These are phyloP conservation scores for Oryza punctata DNA, from an alignment of 176 grass and related monocot genomes.

Conservation along the genomic window DNA sequence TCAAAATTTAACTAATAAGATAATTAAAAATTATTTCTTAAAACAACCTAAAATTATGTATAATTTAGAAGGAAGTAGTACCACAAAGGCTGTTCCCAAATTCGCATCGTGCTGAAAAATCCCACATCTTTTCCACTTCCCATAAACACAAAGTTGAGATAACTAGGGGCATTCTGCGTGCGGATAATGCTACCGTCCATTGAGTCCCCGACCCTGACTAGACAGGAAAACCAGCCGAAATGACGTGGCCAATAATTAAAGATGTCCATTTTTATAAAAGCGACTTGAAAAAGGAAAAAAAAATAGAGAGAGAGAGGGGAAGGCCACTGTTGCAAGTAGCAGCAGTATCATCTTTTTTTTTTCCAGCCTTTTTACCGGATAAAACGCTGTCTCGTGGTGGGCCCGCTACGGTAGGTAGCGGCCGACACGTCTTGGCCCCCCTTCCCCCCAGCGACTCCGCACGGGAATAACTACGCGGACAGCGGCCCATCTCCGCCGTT, in stretches of 20 bases:
- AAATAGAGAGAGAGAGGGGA: background rate
- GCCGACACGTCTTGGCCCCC: slow-evolving; percentile 19
- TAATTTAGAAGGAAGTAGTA: too few species aligned
- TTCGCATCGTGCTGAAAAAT: background rate
- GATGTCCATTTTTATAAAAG: background rate
- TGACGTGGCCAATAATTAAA: slow-evolving; percentile 16
- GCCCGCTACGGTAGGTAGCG: slow-evolving; percentile 15
- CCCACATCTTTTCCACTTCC: background rate
- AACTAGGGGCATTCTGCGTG: background rate
- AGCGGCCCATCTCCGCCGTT: background rate
- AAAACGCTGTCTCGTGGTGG: slow-evolving; percentile 28
- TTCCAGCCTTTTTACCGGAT: background rate
- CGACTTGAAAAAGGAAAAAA: background rate
- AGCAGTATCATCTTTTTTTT: background rate
- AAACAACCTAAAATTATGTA: too few species aligned
- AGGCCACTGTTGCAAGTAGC: background rate
- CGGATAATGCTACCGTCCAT: background rate
- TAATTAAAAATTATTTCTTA: too few species aligned
- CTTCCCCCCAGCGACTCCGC: background rate
- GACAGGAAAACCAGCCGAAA: background rate
- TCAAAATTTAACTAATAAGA: too few species aligned
- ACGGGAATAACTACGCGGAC: background rate
- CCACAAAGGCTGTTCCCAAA: too few species aligned
- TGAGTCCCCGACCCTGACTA: background rate
- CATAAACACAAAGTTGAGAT: background rate